Evolutionary conservation across 2,329 filamentous ascomycete genomes (phyloP), one percentile per base, ranked within the genome.

Genomic region (Dothideomycetes sp.): DNA sequence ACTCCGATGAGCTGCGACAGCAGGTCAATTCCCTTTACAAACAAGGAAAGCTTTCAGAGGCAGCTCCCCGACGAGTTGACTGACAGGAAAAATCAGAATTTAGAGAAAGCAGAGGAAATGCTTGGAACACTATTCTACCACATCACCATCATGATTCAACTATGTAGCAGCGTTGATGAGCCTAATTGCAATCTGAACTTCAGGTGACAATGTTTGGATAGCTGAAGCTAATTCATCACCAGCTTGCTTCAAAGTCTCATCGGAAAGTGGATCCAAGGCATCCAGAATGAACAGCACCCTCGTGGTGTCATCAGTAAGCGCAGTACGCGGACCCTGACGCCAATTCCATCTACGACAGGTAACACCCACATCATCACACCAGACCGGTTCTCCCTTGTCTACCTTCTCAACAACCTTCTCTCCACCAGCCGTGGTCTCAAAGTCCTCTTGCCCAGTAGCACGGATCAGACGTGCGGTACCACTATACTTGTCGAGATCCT

Each of bases 291-390:
- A 58, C 33, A 64, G 41, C n/a, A 59, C 59, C 19, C 51, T 51
- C 5, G 53, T 59, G 4, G 58, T 63, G 3, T 51, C 46, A 40
- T 62, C 57, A 11, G 43, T 53, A 39, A 64, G 46, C 3, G 54
- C 58, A 3, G 61, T 64, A 17, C 61, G 44, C 1, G 56, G 51
- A 17, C 60, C 57, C 45, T 64, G 61, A 17, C 62, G 46, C 61
- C 62, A 64, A 46, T 64, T 63, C 62, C 59, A 64, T 5, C 58
- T 41, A 6, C 62, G 53, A 39, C 61, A 64, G 11, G 61, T 64
- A 8, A 64, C 53, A 0, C 60, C 60, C 1, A 41, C 49, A 9
- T 56, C 49, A 40, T 64, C 62, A 42, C 60, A 63, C 62, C 61
- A 64, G 8, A 64, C 54, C 1, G 58, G 59, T 45, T 64, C 62